Conservation (phyloP, 352 stramenopile genomes). For the Phytophthora pini region DNA sequence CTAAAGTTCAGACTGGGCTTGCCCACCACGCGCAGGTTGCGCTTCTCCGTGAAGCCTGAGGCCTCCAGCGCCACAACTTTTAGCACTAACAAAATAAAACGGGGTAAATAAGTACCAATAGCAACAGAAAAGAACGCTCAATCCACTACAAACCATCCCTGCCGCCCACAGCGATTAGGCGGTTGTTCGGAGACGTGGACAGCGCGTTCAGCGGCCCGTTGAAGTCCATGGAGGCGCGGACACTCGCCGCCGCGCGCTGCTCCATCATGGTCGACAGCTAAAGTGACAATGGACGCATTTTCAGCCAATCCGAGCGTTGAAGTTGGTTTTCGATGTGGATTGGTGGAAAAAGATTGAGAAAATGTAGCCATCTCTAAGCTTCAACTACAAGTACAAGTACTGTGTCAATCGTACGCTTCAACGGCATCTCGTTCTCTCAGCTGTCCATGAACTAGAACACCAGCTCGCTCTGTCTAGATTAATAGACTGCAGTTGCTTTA, state of each 20-base stretch:
- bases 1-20: conserved; percentile 90
- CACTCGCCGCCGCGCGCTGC: conserved; percentile 52
- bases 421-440: conserved; percentile 4
- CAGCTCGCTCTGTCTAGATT: too few species aligned
- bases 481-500: too few species aligned
- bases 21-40: conserved; percentile 78
- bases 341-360: conserved; percentile 17
- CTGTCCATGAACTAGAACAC: conserved; percentile 2
- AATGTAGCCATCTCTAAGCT: conserved; percentile 13
- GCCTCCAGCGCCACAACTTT: conserved; percentile 86
- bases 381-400: conserved; percentile 1
- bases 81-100: conserved; percentile 51
- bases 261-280: conserved; percentile 12
- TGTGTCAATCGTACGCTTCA: not conserved
- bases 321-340: conserved; percentile 4
- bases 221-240: conserved; percentile 89
- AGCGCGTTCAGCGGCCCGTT: conserved; percentile 86
- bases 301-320: conserved; percentile 26
- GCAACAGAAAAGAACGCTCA: not conserved
- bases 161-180: conserved; percentile 83
- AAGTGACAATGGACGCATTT: conserved; percentile 12
- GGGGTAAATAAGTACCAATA: conserved; percentile 7
- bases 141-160: conserved; percentile 62
- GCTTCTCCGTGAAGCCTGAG: conserved; percentile 81
- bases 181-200: conserved; percentile 84